Conservation (phyloP, 768 basidiomycete genomes). For the Termitomyces sp. region DNA sequence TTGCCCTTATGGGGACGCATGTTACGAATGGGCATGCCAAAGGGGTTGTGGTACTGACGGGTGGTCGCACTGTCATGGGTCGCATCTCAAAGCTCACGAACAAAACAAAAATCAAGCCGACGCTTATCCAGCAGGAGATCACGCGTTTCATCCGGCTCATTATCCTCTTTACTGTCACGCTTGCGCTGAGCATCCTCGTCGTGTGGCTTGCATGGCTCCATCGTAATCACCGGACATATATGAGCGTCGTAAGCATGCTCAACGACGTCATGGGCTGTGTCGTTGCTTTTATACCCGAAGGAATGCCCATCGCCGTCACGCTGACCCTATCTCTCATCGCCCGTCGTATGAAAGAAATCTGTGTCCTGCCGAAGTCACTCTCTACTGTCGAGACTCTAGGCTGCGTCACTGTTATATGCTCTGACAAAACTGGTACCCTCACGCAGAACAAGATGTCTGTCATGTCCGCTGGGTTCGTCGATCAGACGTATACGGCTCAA, state of each 20-base stretch:
- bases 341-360: conserved; percentile 16
- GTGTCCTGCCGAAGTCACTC: conserved; percentile 40
- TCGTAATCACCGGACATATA: conserved; percentile 39
- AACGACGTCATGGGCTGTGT: conserved; percentile 52
- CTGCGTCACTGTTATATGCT: conserved; percentile 51
- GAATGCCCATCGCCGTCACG: conserved; percentile 53
- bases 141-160: conserved; percentile 56
- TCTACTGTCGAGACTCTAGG: conserved; percentile 70
- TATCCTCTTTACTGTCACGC: conserved; percentile 37
- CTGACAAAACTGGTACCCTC: conserved; percentile 62
- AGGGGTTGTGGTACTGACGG: conserved; percentile 41
- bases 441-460: conserved; percentile 63
- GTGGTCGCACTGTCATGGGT: conserved; percentile 47
- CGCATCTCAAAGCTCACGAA: conserved; percentile 55
- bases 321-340: conserved; percentile 38
- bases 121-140: conserved; percentile 46
- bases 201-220: conserved; percentile 44
- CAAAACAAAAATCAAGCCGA: conserved; percentile 43
- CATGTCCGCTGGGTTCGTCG: conserved; percentile 41
- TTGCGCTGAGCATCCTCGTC: conserved; percentile 43
- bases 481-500: conserved; percentile 28
- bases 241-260: conserved; percentile 50
- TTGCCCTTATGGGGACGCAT: conserved; percentile 48
- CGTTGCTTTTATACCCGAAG: conserved; percentile 47
- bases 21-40: conserved; percentile 41